These are phyloP conservation scores for Clarireedia monteithiana DNA, from an alignment of 2,329 filamentous ascomycete species.

Conservation along the genomic window DNA sequence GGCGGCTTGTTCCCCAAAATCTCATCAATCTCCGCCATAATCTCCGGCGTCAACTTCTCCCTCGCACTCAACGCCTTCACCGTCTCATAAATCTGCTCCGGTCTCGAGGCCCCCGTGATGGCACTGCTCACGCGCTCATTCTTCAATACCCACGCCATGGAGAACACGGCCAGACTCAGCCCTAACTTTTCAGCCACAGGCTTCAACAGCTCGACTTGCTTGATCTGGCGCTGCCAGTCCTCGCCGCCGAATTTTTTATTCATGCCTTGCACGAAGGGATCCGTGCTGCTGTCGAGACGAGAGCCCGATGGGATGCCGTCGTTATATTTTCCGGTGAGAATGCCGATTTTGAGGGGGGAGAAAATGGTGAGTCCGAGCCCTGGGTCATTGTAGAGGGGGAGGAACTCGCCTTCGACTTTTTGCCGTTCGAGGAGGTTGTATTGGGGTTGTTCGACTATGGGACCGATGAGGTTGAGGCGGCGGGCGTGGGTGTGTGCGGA, in stretches of 20 bases:
- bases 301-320: slow-evolving; percentile 52
- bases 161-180: slow-evolving; percentile 42
- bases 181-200: slow-evolving; percentile 58
- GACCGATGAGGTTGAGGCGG: slow-evolving; percentile 52
- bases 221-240: slow-evolving; percentile 47
- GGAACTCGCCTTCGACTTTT: slow-evolving; percentile 57
- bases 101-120: slow-evolving; percentile 51
- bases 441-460: slow-evolving; percentile 58
- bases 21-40: slow-evolving; percentile 51
- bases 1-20: slow-evolving; percentile 52
- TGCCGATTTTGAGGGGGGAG: slow-evolving; percentile 51
- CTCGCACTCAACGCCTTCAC: slow-evolving; percentile 43
- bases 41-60: slow-evolving; percentile 49
- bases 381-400: slow-evolving; percentile 50
- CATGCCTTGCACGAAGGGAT: slow-evolving; percentile 38
- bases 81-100: slow-evolving; percentile 54
- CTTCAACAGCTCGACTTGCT: slow-evolving; percentile 51
- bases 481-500: slow-evolving; percentile 55
- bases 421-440: slow-evolving; percentile 57
- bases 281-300: slow-evolving; percentile 48
- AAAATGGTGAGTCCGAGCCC: slow-evolving; percentile 57
- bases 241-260: slow-evolving; percentile 38
- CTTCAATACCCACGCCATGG: slow-evolving; percentile 54
- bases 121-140: slow-evolving; percentile 55
- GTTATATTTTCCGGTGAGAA: slow-evolving; percentile 62